Base-by-base conservation (phyloP, 2,329 filamentous ascomycete genomes). In the Aspergillus sp. region DNA sequence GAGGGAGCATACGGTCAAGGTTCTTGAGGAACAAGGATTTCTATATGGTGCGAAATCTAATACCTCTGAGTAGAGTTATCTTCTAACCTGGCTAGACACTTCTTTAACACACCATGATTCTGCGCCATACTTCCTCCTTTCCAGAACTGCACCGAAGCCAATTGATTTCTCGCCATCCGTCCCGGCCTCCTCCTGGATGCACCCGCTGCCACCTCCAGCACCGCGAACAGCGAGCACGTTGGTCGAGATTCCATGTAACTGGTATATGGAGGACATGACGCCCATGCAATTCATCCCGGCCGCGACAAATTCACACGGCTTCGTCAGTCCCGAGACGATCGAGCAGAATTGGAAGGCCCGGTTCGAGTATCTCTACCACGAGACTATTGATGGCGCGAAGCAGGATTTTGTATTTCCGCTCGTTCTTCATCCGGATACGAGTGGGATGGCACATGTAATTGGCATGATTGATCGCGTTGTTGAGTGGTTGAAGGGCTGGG, bases 301-400 rank as follows among this genome's bases (percentile, higher is more conserved):
- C 30, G 60, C 66, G 0, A 67, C 75, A 1, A 86, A 86, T 59
- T 82, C 79, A 2, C 79, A 82, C 44, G 84, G 85, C 1, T 87
- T 85, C 64, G 83, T 86, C 0, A 81, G 83, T 53, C 79, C 81
- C 4, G 75, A 79, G 9, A 76, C 82, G 2, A 78, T 87, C 27
- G 84, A 87, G 73, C 76, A 81, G 58, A 82, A 86, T 75, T 87
- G 85, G 85, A 80, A 77, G 63, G 83, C 86, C 63, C 78, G 82
- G 12, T 85, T 86, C 63, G 56, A 57, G 19, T 57, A 37, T 24
- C 45, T 57, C 3, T 57, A 54, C 22, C 13, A 57, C 11, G 56
- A 57, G 27, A 39, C 75, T 81, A 59, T 87, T 79, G 77, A 72
- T 86, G 76, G 76, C 56, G 74, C 79, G 50, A 75, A 74, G 34